Base-by-base conservation (phyloP, 176 grass and related monocot genomes). In the Carex parvula region DNA sequence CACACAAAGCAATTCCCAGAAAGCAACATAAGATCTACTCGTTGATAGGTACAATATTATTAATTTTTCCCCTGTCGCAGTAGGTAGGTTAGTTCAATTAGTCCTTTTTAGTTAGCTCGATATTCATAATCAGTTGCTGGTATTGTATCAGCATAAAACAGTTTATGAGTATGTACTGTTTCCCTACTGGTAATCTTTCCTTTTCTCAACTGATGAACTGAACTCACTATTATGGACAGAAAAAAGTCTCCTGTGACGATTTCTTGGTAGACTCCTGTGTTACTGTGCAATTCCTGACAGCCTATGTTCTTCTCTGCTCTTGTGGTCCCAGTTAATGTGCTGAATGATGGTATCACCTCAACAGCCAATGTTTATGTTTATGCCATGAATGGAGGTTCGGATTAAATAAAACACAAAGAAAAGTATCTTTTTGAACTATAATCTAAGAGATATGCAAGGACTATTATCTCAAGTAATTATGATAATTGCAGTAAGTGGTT, bases 71-170 rank as follows among this genome's bases (percentile, higher is more conserved):
- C 71, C 39, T 75, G 41, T 66, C 13, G 3, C 9, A 66, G 26
- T 66, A 66, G 9, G 64, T 66, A 66, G 0, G 32, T 29, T 64
- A 8, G 9, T 33, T 33, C 26, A 29, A 66, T 32, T 66, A 35
- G 24, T 66, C 64, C 3, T 66, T 66, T 66, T 66, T 66, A 22
- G 71, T 75, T 75, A 75, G 39, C 71, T 75, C 17, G 24, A 75
- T 75, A 52, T 75, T 75, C 71, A 52, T 75, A 24, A 52, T 75
- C 71, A 48, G 20, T 75, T 20, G 6, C 39, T 75, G 41, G 70
- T 75, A 74, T n/a, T 74, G 39, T 13, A 74, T 74, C 70, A 74
- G 70, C 70, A 33, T 21, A 50, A 18, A 41, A 74, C 8, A 44
- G 9, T 46, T 39, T 44, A 20, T 75, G 67, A 37, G 5, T 71